A percentile compares a stretch with the other conserved stretches of the same genome.
These are phyloP conservation scores for Fraxinus cuspidata DNA, from an alignment of 257 asterid genomes.

Conservation along the genomic window DNA sequence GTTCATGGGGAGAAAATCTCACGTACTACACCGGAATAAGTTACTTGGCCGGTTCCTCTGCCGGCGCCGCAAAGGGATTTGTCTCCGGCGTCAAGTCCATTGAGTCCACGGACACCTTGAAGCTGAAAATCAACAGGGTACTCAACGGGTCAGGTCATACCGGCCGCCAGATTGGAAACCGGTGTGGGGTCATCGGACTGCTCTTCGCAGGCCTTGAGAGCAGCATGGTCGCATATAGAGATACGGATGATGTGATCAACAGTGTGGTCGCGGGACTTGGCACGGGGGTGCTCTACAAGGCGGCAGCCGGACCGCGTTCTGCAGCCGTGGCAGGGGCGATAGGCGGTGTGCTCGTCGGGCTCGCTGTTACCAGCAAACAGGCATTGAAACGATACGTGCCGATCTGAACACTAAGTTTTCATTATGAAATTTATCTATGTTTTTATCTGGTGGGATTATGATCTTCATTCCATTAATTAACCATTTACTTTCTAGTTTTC, in stretches of 20 bases:
- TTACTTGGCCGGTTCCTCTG: constrained; percentile 64
- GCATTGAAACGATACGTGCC: constrained; percentile 64
- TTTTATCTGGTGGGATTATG: neutral
- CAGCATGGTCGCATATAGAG: constrained; percentile 69
- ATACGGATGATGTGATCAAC: constrained; percentile 64
- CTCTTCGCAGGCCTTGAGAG: constrained; percentile 89
- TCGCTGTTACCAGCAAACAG: constrained; percentile 60
- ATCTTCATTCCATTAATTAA: neutral
- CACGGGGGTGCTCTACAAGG: constrained; percentile 62
- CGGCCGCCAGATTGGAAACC: constrained; percentile 74
- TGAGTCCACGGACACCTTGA: constrained; percentile 70
- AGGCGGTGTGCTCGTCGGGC: constrained; percentile 61
- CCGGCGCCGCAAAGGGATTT: constrained; percentile 74
- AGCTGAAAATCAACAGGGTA: constrained; percentile 72
- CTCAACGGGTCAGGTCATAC: constrained; percentile 82
- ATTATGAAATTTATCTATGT: neutral
- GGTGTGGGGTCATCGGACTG: constrained; percentile 79
- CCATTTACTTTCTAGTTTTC: neutral
- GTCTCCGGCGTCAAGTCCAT: constrained; percentile 62
- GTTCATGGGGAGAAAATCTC: constrained; percentile 93
- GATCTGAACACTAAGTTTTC: constrained; percentile 33
- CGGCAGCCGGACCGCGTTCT: constrained; percentile 68
- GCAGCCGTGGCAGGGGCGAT: constrained; percentile 82
- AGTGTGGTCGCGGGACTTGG: constrained; percentile 74
- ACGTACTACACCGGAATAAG: constrained; percentile 89